These are phyloP conservation scores for Plasmodium malariae DNA, from an alignment of 169 alveolate species.

Conservation along the genomic window DNA sequence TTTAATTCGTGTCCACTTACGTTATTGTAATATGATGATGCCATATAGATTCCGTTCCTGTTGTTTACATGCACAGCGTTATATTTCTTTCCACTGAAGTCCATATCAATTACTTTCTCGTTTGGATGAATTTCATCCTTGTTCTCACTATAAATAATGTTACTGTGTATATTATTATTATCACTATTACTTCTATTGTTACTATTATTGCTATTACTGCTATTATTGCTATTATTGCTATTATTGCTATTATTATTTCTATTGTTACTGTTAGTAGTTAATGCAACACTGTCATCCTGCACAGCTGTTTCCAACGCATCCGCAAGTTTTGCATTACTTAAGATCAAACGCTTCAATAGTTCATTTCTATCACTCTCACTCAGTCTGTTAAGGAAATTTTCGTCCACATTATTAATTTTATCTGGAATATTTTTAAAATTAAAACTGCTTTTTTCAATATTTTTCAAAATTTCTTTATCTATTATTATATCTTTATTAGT, in stretches of 20 bases:
- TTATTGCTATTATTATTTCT: constrained; percentile 9
- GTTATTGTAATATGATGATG: not conserved
- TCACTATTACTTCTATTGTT: not conserved
- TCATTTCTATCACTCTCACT: constrained; percentile 35
- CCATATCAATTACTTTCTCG: not conserved
- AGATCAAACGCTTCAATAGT: constrained; percentile 13
- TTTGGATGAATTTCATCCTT: not conserved
- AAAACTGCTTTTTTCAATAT: not conserved
- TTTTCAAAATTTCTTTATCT: not conserved
- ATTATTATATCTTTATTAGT: not conserved
- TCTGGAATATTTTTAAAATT: constrained; percentile 15
- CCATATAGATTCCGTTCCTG: not conserved
- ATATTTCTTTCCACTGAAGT: not conserved
- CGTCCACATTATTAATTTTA: constrained; percentile 42
- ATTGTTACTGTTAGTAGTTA: not conserved
- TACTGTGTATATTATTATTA: not conserved
- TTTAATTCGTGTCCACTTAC: not conserved
- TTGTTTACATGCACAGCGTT: not conserved
- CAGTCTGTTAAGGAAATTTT: constrained; percentile 12
- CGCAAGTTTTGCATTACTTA: not conserved
- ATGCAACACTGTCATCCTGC: not conserved
- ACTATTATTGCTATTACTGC: not conserved
- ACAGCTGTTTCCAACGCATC: constrained; percentile 2
- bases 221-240: not conserved
- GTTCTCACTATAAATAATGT: not conserved